Conservation (phyloP, 805 yeast species). For the Metschnikowia kunwiensis region DNA sequence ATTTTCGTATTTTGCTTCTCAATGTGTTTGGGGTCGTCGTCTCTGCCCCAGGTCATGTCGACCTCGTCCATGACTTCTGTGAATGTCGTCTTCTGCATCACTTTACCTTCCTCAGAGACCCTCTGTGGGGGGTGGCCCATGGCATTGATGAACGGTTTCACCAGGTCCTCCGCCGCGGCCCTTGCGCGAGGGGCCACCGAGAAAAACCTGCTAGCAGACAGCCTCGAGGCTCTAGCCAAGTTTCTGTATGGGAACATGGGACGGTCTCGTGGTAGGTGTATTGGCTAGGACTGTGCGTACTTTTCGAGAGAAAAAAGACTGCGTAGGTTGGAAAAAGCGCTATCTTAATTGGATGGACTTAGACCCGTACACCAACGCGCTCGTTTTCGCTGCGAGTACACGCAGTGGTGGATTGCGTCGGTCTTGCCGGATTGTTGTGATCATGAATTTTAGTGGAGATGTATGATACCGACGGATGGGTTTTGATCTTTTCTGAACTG, state of each 20-base stretch:
- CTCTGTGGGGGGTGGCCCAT: slow-evolving; percentile 37
- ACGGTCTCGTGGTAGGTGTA: slow-evolving; percentile 1
- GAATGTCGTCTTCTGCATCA: slow-evolving; percentile 42
- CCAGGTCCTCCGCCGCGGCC: slow-evolving; percentile 25
- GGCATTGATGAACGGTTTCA: slow-evolving; percentile 36
- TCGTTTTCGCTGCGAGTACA: too few species aligned
- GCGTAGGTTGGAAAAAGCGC: slow-evolving; percentile 17
- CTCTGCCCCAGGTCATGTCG: slow-evolving; percentile 43
- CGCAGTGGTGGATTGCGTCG: not conserved
- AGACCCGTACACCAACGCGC: slow-evolving; percentile 20
- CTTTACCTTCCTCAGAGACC: slow-evolving; percentile 31
- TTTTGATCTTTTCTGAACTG: too few species aligned
- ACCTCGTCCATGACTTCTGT: slow-evolving; percentile 44
- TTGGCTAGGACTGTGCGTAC: not conserved
- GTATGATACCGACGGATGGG: too few species aligned
- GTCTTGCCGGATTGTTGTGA: not conserved
- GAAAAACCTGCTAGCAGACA: slow-evolving; percentile 16
- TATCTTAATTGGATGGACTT: slow-evolving; percentile 17
- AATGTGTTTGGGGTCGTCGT: slow-evolving; percentile 42
- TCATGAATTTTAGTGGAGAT: too few species aligned
- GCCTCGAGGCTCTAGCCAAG: slow-evolving; percentile 17
- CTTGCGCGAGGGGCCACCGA: slow-evolving; percentile 18
- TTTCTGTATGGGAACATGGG: slow-evolving; percentile 18
- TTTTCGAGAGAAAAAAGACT: slow-evolving; percentile 14
- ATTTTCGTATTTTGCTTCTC: slow-evolving; percentile 52